Evolutionary conservation across 306 rosid genomes (phyloP).

Genomic region (Oxytropis ochrocephala): DNA sequence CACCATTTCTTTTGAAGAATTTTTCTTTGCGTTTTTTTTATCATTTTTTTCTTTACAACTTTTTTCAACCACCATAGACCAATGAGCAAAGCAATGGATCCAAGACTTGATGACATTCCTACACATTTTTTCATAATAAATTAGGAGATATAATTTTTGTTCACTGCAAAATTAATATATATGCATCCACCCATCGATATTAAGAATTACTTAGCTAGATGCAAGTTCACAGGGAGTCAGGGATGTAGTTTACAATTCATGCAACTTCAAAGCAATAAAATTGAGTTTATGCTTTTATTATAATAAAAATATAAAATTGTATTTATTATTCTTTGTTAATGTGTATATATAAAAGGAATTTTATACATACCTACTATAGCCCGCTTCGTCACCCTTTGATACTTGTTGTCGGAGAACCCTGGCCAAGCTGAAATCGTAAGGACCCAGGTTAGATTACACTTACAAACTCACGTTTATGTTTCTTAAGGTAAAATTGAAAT

Average conservation of each 20-base stretch:
- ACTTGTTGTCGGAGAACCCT: background rate
- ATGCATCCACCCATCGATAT: too few relatives aligned
- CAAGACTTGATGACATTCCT: conserved; percentile 31
- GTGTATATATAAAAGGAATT: background rate
- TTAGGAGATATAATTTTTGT: too few relatives aligned
- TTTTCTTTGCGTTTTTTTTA: conserved; percentile 12
- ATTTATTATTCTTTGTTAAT: background rate
- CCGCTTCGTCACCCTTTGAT: background rate
- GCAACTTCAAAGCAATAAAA: too few relatives aligned
- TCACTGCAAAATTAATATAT: too few relatives aligned
- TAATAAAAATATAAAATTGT: background rate
- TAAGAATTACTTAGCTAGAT: too few relatives aligned
- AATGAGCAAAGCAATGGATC: conserved; percentile 15
- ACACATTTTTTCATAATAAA: background rate
- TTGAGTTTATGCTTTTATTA: too few relatives aligned
- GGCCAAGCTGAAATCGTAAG: background rate
- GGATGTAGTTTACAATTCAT: too few relatives aligned
- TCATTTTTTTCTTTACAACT: background rate
- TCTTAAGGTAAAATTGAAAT: background rate
- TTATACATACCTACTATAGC: conserved; percentile 17
- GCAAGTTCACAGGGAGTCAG: too few relatives aligned
- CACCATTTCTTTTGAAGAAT: conserved; percentile 17
- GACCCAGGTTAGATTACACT: background rate
- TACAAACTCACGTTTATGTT: background rate
- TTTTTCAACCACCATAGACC: conserved; percentile 13